Percentiles rank a stretch among this genome's conserved stretches.
phyloP scores from a whole-genome alignment of 169 alveolate species.

The Babesia bigemina region DNA sequence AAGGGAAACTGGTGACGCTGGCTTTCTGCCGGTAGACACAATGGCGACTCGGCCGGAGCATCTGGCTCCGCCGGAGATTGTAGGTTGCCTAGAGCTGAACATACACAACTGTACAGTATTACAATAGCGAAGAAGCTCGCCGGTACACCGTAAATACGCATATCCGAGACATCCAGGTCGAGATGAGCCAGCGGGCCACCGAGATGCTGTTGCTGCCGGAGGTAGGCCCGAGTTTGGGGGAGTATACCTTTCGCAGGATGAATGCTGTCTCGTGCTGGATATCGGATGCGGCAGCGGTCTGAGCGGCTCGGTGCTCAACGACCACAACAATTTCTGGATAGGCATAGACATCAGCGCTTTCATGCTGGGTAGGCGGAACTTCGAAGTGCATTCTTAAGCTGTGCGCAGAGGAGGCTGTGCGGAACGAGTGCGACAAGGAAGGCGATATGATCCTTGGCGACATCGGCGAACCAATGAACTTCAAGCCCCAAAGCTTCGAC shows the following conservation, averaged over 20 bases:
- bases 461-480: constrained; percentile 71
- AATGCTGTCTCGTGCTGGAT: constrained; percentile 89
- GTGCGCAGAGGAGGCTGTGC: constrained; percentile 45
- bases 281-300: constrained; percentile 98
- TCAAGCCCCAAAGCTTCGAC: constrained; percentile 62
- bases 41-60: constrained; percentile 70
- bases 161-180: constrained; percentile 90
- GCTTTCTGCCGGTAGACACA: background rate
- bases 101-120: constrained; percentile 74
- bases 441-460: constrained; percentile 90
- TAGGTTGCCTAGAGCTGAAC: background rate
- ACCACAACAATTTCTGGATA: constrained; percentile 90
- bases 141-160: constrained; percentile 88
- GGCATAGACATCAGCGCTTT: constrained; percentile 93
- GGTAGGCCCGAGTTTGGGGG: constrained; percentile 21
- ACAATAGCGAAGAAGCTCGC: constrained; percentile 88
- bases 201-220: constrained; percentile 86
- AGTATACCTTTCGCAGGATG: constrained; percentile 72
- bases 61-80: constrained; percentile 70
- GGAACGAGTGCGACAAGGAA: constrained; percentile 35
- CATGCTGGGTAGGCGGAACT: constrained; percentile 86
- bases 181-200: constrained; percentile 91
- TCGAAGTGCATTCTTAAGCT: background rate
- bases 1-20: background rate
- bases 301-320: constrained; percentile 90